Percentiles rank a stretch among this genome's conserved stretches.
Evolutionary conservation across 2,329 filamentous ascomycete genomes (phyloP).

Genomic region (Incumbomyces lentus): DNA sequence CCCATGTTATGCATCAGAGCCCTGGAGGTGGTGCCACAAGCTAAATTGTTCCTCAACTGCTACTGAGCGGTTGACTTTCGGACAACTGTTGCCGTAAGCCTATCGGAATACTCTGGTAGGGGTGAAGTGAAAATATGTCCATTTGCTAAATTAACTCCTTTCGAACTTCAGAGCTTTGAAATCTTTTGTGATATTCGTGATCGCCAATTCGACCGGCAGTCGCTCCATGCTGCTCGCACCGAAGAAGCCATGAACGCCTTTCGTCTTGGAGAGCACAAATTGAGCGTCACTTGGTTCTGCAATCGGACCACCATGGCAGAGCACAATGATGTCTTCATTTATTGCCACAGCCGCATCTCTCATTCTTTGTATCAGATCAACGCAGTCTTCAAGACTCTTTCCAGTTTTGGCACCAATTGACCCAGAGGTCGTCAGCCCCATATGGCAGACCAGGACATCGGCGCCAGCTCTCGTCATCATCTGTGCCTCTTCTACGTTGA

Average conservation of each 20-base stretch:
- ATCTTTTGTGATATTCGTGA: slow-evolving; percentile 45
- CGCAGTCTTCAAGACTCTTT: slow-evolving; percentile 54
- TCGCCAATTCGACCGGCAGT: slow-evolving; percentile 56
- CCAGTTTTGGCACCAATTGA: slow-evolving; percentile 54
- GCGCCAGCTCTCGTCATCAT: slow-evolving; percentile 56
- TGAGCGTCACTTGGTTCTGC: slow-evolving; percentile 53
- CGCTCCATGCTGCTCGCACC: slow-evolving; percentile 62
- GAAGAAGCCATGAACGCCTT: slow-evolving; percentile 61
- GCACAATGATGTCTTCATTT: slow-evolving; percentile 48
- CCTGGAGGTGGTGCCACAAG: no score
- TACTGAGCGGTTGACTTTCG: no score
- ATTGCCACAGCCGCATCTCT: slow-evolving; percentile 48
- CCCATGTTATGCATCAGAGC: no score
- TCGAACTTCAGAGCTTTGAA: slow-evolving; percentile 39
- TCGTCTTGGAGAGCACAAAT: slow-evolving; percentile 50
- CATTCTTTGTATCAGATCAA: slow-evolving; percentile 52
- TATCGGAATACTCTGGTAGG: no score
- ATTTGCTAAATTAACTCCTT: not conserved
- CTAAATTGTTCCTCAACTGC: no score
- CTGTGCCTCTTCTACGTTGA: slow-evolving; percentile 50
- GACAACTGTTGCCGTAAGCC: no score
- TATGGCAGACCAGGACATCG: slow-evolving; percentile 58
- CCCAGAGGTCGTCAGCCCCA: slow-evolving; percentile 56
- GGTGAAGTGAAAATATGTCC: no score
- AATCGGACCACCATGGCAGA: slow-evolving; percentile 63